Conservation (phyloP, 176 grass and related monocot species). For the Zoysia pacifica region DNA sequence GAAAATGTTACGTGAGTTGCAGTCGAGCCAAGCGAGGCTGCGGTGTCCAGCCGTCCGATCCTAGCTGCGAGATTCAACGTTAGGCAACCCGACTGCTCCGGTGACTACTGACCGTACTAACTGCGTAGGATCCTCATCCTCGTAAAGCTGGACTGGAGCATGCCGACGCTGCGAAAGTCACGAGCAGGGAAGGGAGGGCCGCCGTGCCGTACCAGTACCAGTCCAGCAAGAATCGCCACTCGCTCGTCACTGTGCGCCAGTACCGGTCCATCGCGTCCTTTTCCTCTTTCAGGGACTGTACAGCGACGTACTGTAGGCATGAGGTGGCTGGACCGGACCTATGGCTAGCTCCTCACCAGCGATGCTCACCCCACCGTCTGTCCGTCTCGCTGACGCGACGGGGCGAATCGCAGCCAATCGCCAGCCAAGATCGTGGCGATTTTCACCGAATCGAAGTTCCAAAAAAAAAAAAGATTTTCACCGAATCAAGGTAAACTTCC, state of each 20-base stretch:
- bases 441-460: too few relatives aligned
- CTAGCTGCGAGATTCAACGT: too few relatives aligned
- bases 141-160: background rate
- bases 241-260: background rate
- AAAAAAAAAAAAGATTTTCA: too few relatives aligned
- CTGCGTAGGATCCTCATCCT: background rate
- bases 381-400: conserved; percentile 18
- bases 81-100: too few relatives aligned
- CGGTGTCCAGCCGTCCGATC: too few relatives aligned
- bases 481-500: too few relatives aligned
- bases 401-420: conserved; percentile 6
- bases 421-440: too few relatives aligned
- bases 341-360: background rate
- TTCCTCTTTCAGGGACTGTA: conserved; percentile 16
- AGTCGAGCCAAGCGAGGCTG: too few relatives aligned
- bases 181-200: background rate
- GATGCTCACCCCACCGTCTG: background rate
- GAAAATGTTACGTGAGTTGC: too few relatives aligned
- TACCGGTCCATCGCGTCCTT: background rate
- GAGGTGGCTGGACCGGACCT: background rate
- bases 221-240: background rate
- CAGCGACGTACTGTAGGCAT: background rate
- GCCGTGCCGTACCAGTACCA: background rate
- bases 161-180: conserved; percentile 1
- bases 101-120: too few relatives aligned